phyloP scores from a whole-genome alignment of 352 stramenopile genomes.

The Phytophthora aleatoria region DNA sequence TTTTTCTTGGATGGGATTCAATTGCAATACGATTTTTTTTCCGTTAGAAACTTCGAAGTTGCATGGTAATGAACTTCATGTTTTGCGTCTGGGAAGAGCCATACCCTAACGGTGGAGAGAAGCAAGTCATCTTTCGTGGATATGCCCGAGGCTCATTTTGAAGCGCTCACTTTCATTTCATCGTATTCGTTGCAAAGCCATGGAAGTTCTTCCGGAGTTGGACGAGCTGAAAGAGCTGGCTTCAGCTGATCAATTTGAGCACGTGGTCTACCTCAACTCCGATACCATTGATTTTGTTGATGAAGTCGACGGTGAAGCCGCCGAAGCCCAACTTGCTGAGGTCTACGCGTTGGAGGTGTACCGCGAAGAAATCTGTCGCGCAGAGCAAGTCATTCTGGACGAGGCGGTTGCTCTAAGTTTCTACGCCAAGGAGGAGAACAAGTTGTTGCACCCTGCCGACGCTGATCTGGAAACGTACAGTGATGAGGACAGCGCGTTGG shows the following conservation, averaged over 20 bases:
- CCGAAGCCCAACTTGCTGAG: conserved; percentile 27
- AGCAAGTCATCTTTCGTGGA: not conserved
- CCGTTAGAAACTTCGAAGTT: not conserved
- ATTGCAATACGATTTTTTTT: not conserved
- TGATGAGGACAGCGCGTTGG: conserved; percentile 24
- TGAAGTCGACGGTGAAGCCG: conserved; percentile 23
- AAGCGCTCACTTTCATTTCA: not conserved
- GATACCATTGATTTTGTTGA: conserved; percentile 25
- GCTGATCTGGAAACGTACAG: conserved; percentile 13
- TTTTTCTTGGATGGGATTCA: not conserved
- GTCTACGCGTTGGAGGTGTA: conserved; percentile 46
- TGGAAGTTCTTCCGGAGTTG: conserved; percentile 28
- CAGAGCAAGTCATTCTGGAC: conserved; percentile 44
- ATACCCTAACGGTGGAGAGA: conserved; percentile 2
- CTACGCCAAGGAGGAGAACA: conserved; percentile 42
- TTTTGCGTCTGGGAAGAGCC: conserved; percentile 1
- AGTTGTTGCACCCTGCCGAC: conserved; percentile 29
- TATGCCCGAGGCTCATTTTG: not conserved
- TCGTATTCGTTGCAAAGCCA: not conserved
- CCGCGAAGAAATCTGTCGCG: conserved; percentile 40
- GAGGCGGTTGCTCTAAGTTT: conserved; percentile 52
- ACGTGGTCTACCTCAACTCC: conserved; percentile 13
- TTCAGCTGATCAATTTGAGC: conserved; percentile 22
- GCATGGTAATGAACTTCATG: not conserved
- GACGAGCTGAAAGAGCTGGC: conserved; percentile 19